phyloP scores from a whole-genome alignment of 2,329 filamentous ascomycete genomes.

The Lomentospora prolificans region DNA sequence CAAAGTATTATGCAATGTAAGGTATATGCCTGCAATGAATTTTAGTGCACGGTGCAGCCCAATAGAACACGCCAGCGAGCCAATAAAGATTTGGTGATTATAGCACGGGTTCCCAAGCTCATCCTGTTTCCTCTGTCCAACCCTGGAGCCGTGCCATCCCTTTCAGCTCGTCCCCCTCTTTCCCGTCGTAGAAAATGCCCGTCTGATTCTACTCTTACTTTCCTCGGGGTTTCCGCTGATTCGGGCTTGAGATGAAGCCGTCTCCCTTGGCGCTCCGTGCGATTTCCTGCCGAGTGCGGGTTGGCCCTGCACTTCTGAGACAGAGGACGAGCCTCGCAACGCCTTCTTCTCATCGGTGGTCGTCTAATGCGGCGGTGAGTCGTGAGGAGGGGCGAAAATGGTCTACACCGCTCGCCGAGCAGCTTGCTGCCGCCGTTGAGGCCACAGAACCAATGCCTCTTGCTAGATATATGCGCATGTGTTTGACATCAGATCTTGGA shows the following conservation, averaged over 20 bases:
- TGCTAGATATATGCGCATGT: conserved; percentile 97
- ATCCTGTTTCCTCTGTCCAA: conserved; percentile 1
- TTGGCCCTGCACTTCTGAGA: not conserved
- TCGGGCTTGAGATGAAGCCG: conserved; percentile 1
- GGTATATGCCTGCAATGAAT: conserved; percentile 4
- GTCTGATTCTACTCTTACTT: not conserved
- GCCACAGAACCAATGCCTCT: conserved; percentile 83
- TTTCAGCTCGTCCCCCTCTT: not conserved
- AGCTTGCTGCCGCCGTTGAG: conserved; percentile 76
- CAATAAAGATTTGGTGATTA: conserved; percentile 4
- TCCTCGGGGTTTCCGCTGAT: not conserved
- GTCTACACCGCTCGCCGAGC: conserved; percentile 88
- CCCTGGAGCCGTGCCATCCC: not conserved
- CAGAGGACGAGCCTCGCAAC: not conserved
- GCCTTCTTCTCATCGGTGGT: not conserved
- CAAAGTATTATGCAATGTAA: conserved; percentile 8
- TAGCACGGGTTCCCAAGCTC: not conserved
- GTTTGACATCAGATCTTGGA: conserved; percentile 78
- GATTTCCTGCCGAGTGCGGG: not conserved
- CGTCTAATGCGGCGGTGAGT: conserved; percentile 3
- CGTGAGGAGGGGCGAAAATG: conserved; percentile 49
- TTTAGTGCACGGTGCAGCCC: not conserved
- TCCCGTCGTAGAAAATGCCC: not conserved
- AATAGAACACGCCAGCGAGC: not conserved
- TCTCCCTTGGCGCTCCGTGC: conserved; percentile 3